phyloP scores from a whole-genome alignment of 371 early-diverging fungal genomes.

The Rhizopus delemar region DNA sequence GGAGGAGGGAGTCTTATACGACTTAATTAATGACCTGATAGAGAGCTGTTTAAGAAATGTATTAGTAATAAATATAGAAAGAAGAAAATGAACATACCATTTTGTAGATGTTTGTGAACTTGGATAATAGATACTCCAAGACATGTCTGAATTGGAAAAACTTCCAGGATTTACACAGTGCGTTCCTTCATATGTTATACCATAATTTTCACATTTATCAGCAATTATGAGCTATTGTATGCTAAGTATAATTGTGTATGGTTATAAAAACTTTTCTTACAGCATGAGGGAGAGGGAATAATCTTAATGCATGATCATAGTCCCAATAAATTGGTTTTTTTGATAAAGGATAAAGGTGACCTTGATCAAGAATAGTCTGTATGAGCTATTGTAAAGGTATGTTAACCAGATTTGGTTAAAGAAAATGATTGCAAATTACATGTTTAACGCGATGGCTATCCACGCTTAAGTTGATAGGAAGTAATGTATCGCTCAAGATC shows the following conservation, averaged over 20 bases:
- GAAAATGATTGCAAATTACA: conserved; percentile 35
- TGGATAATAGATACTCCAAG: conserved; percentile 82
- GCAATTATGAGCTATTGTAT: conserved; percentile 78
- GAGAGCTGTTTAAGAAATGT: neutral
- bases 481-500: conserved; percentile 74
- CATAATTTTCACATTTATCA: conserved; percentile 77
- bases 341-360: conserved; percentile 78
- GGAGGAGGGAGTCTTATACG: neutral
- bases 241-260: neutral
- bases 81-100: conserved; percentile 38
- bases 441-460: conserved; percentile 64
- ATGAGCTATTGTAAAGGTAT: conserved; percentile 58
- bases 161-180: conserved; percentile 85
- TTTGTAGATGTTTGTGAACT: conserved; percentile 50
- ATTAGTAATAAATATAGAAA: neutral
- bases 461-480: conserved; percentile 51
- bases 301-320: conserved; percentile 77
- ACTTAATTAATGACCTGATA: neutral
- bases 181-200: conserved; percentile 72
- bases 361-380: conserved; percentile 82
- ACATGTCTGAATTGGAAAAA: conserved; percentile 73
- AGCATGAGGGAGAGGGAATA: conserved; percentile 87
- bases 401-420: neutral
- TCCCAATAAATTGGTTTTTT: conserved; percentile 78
- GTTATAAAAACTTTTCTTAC: conserved; percentile 46